Evolutionary conservation across 75 land plant genomes (phyloP), one percentile per base, ranked within the genome.

Genomic region (Selaginella moellendorffii): DNA sequence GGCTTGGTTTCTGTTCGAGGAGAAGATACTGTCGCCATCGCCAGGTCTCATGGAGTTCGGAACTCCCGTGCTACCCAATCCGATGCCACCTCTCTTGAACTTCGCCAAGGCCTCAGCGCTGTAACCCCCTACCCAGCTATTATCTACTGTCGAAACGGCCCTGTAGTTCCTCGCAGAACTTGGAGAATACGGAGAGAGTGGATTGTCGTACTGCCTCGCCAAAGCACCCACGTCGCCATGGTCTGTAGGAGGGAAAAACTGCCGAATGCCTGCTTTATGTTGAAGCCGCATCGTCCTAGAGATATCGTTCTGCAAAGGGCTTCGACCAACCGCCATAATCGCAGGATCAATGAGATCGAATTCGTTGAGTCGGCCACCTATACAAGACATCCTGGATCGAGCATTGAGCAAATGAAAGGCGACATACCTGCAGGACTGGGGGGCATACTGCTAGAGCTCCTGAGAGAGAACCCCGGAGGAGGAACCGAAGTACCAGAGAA

Each of bases 401-500:
- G n/a, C n/a, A n/a, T n/a, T n/a, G n/a, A n/a, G n/a, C n/a, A n/a
- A n/a, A n/a, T n/a, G n/a, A n/a, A n/a, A n/a, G n/a, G n/a, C n/a
- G n/a, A n/a, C n/a, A n/a, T n/a, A n/a, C n/a, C n/a, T n/a, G n/a
- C 26, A 30, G 23, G 21, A 21, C 63, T 31, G 0, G 58, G 61
- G 52, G n/a, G 24, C 79, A 77, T n/a, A 69, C 22, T 31, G 65
- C n/a, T n/a, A n/a, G 74, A 2, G 65, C 73, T 28, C 70, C 68
- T 19, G 31, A 75, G 68, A 53, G 77, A 70, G 67, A 85, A 85
- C 46, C 88, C 88, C 27, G 88, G 87, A 60, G 87, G 85, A 21
- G 82, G 78, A 69, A 66, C 63, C 31, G n/a, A n/a, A n/a, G n/a
- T n/a, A n/a, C 68, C 63, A 14, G 82, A 79, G 59, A 85, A 85